Evolutionary conservation across 2,329 filamentous ascomycete species (phyloP).

Genomic region (Exophiala sideris): DNA sequence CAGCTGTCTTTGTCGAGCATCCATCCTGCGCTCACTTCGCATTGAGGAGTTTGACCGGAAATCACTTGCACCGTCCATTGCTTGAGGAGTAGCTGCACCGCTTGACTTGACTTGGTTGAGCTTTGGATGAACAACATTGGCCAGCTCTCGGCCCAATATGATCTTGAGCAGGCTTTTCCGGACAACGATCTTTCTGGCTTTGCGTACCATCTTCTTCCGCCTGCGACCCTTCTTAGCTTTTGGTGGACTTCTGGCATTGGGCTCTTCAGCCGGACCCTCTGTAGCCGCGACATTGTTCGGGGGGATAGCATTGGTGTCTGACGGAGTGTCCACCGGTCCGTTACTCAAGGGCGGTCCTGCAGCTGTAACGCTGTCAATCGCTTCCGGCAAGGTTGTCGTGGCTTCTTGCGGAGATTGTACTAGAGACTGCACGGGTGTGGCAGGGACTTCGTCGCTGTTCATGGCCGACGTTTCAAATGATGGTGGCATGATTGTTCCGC

Average conservation of each 20-base stretch:
- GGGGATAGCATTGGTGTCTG: conserved; percentile 1
- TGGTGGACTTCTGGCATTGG: too few relatives aligned
- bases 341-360: not conserved
- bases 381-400: not conserved
- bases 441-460: not conserved
- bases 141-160: conserved; percentile 21
- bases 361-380: not conserved
- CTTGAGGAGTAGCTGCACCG: not conserved
- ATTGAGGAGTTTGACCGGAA: not conserved
- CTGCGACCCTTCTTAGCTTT: conserved; percentile 2
- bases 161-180: conserved; percentile 17
- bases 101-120: conserved; percentile 6
- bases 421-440: conserved; percentile 2
- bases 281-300: not conserved
- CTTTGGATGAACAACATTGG: conserved; percentile 15
- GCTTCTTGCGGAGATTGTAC: conserved; percentile 1
- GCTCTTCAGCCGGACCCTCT: too few relatives aligned
- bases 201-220: conserved; percentile 11
- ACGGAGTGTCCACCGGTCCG: not conserved
- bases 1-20: conserved; percentile 4
- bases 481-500: conserved; percentile 10
- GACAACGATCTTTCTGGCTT: conserved; percentile 15
- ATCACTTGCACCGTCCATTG: conserved; percentile 16
- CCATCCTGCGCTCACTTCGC: conserved; percentile 8
- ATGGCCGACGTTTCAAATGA: conserved; percentile 3